A percentile compares a stretch with the other conserved stretches of the same genome.
Evolutionary conservation across 2,329 filamentous ascomycete genomes (phyloP).

Genomic region (Fusarium sp.): DNA sequence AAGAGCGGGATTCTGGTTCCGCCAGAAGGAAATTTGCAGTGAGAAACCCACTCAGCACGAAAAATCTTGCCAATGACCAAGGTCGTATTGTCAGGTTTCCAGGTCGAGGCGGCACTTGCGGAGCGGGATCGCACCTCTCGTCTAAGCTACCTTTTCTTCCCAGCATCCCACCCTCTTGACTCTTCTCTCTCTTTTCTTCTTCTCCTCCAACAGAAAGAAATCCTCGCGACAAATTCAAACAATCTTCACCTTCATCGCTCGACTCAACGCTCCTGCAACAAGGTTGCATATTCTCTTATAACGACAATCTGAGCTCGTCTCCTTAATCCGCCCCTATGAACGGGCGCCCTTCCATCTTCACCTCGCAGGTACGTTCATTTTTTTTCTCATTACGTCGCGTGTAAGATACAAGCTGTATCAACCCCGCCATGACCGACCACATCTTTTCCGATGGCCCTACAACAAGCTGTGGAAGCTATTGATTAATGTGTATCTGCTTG

Average conservation of each 20-base stretch:
- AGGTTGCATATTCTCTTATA: slow-evolving; percentile 38
- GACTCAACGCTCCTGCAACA: slow-evolving; percentile 19
- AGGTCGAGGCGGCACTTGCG: slow-evolving; percentile 21
- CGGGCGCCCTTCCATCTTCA: slow-evolving; percentile 86
- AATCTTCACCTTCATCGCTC: slow-evolving; percentile 12
- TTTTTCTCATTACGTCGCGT: slow-evolving; percentile 16
- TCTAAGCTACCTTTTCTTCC: slow-evolving; percentile 30
- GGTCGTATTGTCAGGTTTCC: slow-evolving; percentile 42
- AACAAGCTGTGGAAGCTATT: slow-evolving; percentile 10
- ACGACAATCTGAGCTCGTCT: slow-evolving; percentile 51
- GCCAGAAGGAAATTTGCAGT: slow-evolving; percentile 20
- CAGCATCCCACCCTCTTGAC: slow-evolving; percentile 22
- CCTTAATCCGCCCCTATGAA: slow-evolving; percentile 80
- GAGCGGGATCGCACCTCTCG: slow-evolving; percentile 31
- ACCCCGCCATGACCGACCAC: slow-evolving; percentile 40
- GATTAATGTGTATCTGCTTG: background rate
- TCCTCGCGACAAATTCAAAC: slow-evolving; percentile 27
- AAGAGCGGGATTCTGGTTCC: slow-evolving; percentile 29
- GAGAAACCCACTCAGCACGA: slow-evolving; percentile 27
- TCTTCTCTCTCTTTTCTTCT: slow-evolving; percentile 32
- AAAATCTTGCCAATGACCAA: slow-evolving; percentile 49
- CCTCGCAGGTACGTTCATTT: slow-evolving; percentile 77
- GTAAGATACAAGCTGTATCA: slow-evolving; percentile 3
- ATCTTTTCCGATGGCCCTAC: slow-evolving; percentile 27
- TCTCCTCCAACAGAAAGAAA: slow-evolving; percentile 37